Evolutionary conservation across 345 rosid species (phyloP).

Genomic region (Arabidopsis arenosa): DNA sequence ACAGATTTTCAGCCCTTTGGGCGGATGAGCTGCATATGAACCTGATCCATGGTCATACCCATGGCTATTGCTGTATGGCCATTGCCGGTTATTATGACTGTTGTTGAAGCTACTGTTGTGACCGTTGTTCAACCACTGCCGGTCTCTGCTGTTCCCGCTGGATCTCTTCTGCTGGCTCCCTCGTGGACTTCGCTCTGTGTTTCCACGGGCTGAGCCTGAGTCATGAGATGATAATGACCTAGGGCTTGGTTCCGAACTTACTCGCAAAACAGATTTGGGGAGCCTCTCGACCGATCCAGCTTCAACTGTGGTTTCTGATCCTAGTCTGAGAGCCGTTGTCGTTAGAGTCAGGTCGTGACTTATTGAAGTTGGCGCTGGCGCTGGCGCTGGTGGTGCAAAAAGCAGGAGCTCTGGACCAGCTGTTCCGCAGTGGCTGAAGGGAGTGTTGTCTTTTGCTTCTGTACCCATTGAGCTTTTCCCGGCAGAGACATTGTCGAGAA

Average conservation of each 20-base stretch:
- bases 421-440: constrained; percentile 55
- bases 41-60: constrained; percentile 59
- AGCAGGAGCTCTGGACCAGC: constrained; percentile 57
- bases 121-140: constrained; percentile 47
- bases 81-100: constrained; percentile 58
- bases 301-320: constrained; percentile 49
- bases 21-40: constrained; percentile 54
- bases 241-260: constrained; percentile 39
- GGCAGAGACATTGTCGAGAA: constrained; percentile 47
- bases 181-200: constrained; percentile 52
- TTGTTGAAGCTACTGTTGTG: constrained; percentile 57
- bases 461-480: constrained; percentile 54
- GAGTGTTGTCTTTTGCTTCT: constrained; percentile 52
- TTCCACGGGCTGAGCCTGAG: constrained; percentile 45
- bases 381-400: constrained; percentile 50
- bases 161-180: constrained; percentile 62
- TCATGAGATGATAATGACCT: constrained; percentile 49
- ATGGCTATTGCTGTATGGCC: constrained; percentile 56
- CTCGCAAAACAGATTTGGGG: constrained; percentile 39
- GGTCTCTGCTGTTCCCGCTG: constrained; percentile 61
- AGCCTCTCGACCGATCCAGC: constrained; percentile 54
- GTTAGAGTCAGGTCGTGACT: constrained; percentile 41
- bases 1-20: constrained; percentile 78
- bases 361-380: constrained; percentile 46
- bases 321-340: constrained; percentile 52